Evolutionary conservation across 2,329 filamentous ascomycete species (phyloP).

Genomic region (Penicillium sp.): DNA sequence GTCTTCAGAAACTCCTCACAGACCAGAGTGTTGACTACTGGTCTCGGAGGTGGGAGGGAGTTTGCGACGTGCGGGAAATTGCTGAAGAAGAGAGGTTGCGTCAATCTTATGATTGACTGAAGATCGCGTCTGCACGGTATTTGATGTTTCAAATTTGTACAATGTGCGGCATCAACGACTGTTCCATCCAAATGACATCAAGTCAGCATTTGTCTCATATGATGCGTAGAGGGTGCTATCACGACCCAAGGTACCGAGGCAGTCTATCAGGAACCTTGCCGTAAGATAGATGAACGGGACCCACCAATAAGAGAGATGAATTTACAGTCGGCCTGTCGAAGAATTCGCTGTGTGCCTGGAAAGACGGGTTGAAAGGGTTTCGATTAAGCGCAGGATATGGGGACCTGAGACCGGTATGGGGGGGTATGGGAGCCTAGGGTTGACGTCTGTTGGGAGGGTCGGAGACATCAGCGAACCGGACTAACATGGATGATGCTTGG

Average conservation of each 20-base stretch:
- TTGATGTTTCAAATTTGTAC: constrained; percentile 9
- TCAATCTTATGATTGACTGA: constrained; percentile 4
- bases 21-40: constrained; percentile 9
- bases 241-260: constrained; percentile 24
- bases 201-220: constrained; percentile 25
- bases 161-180: constrained; percentile 22
- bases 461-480: constrained; percentile 8
- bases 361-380: not conserved
- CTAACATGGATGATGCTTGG: not conserved
- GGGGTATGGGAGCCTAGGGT: constrained; percentile 13
- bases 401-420: constrained; percentile 24
- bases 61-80: not conserved
- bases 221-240: constrained; percentile 16
- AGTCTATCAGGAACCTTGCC: constrained; percentile 23
- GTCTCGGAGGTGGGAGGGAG: not conserved
- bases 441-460: constrained; percentile 5
- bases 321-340: constrained; percentile 12
- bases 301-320: constrained; percentile 18
- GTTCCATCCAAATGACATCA: constrained; percentile 24
- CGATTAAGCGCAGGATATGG: constrained; percentile 15
- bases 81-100: constrained; percentile 5
- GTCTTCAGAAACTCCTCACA: constrained; percentile 6
- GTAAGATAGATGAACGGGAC: constrained; percentile 18
- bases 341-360: constrained; percentile 1
- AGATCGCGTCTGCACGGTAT: constrained; percentile 6